Evolutionary conservation across 768 basidiomycete species (phyloP), one percentile per base, ranked within the genome.

Genomic region (Pleurotus tuoliensis): DNA sequence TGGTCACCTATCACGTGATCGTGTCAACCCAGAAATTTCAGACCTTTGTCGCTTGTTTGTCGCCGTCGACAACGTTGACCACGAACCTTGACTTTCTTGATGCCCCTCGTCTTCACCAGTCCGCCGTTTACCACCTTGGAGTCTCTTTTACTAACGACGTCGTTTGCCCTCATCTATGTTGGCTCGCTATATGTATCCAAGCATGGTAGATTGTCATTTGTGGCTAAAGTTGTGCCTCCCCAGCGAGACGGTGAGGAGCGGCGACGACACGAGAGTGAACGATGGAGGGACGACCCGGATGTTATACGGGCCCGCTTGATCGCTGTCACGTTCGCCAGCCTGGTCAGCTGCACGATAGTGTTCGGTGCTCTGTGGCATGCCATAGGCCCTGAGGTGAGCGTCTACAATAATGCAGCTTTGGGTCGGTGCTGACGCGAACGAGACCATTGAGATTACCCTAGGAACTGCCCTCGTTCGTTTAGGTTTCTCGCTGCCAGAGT

Each of bases 181-280:
- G 90, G 88, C 11, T 89, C 88, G 5, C 76, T 96, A 39, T 96
- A 96, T 71, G 63, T 92, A 56, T 85, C 79, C 30, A 88, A 84
- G 66, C 74, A 80, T 60, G 76, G 84, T 9, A 79, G 89, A 43
- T 73, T 87, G 27, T 77, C 75, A 8, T 83, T 82, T 66, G 65
- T 76, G 48, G 64, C 67, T 27, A 61, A 72, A 47, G 63, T 66
- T 56, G 60, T 56, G 54, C 55, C 55, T 25, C 61, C 68, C 46
- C 69, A 56, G 54, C 59, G 48, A 72, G 69, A 59, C 61, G 73
- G 50, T 47, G 53, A 57, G 47, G 62, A 53, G 49, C 54, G 66
- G 46, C 60, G 40, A 25, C 69, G 69, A 48, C 34, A 65, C 71
- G 18, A 56, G 24, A 64, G 76, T 44, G 82, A 83, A 56, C 73